These are phyloP conservation scores for Sicyos edulis DNA, from an alignment of 306 rosid species.

Conservation along the genomic window DNA sequence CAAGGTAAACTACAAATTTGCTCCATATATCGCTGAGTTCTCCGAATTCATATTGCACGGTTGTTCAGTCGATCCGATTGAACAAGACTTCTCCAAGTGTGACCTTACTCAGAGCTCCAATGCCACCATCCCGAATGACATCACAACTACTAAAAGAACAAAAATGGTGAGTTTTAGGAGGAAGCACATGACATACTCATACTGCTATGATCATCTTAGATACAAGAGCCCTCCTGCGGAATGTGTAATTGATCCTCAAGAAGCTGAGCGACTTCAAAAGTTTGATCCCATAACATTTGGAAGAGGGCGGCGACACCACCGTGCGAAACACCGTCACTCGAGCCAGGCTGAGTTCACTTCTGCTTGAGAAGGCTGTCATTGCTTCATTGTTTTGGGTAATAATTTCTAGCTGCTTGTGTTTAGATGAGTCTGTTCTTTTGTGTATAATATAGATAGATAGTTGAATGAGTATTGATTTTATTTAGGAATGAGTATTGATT, in stretches of 20 bases:
- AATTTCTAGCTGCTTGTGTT: constrained; percentile 8
- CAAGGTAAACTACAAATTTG: constrained; percentile 80
- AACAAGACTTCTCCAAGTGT: constrained; percentile 40
- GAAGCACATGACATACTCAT: constrained; percentile 91
- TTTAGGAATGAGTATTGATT: constrained; percentile 10
- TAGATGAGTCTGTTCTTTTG: constrained; percentile 6
- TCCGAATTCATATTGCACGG: constrained; percentile 76
- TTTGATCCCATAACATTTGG: constrained; percentile 78
- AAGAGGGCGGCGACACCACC: constrained; percentile 53
- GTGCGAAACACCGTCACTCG: constrained; percentile 41
- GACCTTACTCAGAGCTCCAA: constrained; percentile 36
- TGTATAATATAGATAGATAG: constrained; percentile 3
- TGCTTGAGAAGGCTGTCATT: neutral
- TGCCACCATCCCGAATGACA: constrained; percentile 32
- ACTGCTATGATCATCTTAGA: constrained; percentile 63
- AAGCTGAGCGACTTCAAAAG: constrained; percentile 55
- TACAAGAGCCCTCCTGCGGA: constrained; percentile 61
- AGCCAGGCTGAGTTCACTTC: constrained; percentile 25
- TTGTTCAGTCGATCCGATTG: constrained; percentile 77
- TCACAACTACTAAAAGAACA: constrained; percentile 37
- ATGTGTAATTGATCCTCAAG: constrained; percentile 55
- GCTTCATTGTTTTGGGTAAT: neutral
- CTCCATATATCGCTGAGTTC: constrained; percentile 69
- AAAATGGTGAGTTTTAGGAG: constrained; percentile 61
- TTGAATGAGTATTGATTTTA: neutral